These are phyloP conservation scores for Xylariaceae sp. DNA, from an alignment of 2,329 filamentous ascomycete species.

Conservation along the genomic window DNA sequence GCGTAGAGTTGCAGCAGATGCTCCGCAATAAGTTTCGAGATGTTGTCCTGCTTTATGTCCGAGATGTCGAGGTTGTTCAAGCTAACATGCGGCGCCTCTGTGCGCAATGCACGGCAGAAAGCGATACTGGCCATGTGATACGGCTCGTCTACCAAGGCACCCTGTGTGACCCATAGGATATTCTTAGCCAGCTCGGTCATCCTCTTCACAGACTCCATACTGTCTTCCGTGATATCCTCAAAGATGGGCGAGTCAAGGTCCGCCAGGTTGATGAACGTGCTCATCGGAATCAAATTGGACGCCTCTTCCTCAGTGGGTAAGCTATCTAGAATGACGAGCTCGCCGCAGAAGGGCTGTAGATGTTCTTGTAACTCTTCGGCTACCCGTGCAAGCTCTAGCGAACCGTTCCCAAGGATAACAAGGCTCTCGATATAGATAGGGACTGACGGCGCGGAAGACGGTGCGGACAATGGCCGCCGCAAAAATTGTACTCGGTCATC, in stretches of 20 bases:
- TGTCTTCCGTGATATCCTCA: conserved; percentile 13
- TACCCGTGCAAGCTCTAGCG: background rate
- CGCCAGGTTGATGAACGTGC: conserved; percentile 20
- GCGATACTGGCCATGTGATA: conserved; percentile 22
- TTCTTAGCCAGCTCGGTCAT: conserved; percentile 40
- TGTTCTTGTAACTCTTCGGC: conserved; percentile 11
- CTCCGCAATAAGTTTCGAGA: conserved; percentile 13
- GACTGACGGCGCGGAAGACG: background rate
- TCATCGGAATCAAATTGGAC: background rate
- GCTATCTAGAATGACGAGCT: conserved; percentile 9
- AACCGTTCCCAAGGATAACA: conserved; percentile 11
- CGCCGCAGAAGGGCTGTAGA: conserved; percentile 19
- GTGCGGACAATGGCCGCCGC: conserved; percentile 12
- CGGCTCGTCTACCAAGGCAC: conserved; percentile 45
- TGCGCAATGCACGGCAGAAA: conserved; percentile 8
- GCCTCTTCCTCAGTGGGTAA: conserved; percentile 20
- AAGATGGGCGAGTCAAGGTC: conserved; percentile 26
- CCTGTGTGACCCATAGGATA: conserved; percentile 56
- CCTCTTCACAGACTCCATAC: conserved; percentile 28
- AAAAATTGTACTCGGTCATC: conserved; percentile 23
- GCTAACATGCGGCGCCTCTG: conserved; percentile 26
- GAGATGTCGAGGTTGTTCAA: conserved; percentile 32
- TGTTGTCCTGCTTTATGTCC: background rate
- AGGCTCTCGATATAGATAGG: conserved; percentile 14
- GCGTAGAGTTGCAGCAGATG: conserved; percentile 13